A percentile compares a stretch with the other conserved stretches of the same genome.
phyloP scores from a whole-genome alignment of 1,284 basidiomycete species.

The Lentinula novae-zelandiae region DNA sequence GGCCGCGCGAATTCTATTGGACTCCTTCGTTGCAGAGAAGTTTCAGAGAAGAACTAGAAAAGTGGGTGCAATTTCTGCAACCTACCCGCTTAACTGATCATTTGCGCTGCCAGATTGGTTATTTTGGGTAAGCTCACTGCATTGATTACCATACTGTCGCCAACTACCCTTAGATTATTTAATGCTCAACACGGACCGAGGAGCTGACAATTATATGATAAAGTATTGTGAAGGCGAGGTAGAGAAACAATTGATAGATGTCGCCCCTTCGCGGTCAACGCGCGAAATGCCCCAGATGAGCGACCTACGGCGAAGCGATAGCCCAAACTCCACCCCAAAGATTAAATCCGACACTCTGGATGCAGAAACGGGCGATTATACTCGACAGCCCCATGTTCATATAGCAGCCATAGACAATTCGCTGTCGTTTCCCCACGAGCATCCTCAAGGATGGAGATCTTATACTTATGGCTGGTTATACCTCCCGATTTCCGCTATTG shows the following conservation, averaged over 20 bases:
- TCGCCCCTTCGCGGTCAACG: constrained; percentile 67
- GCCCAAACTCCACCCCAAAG: constrained; percentile 34
- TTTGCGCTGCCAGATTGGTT: constrained; percentile 55
- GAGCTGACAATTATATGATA: constrained; percentile 87
- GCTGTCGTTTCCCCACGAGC: constrained; percentile 85
- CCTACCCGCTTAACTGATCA: constrained; percentile 3
- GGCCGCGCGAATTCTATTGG: constrained; percentile 75
- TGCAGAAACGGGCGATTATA: constrained; percentile 38
- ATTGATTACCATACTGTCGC: background rate
- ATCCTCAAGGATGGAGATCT: constrained; percentile 86
- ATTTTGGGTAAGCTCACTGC: constrained; percentile 56
- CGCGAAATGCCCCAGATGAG: constrained; percentile 70
- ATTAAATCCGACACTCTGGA: constrained; percentile 32
- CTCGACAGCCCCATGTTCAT: constrained; percentile 61
- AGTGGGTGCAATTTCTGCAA: constrained; percentile 40
- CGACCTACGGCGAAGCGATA: constrained; percentile 51
- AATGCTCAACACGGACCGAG: constrained; percentile 86
- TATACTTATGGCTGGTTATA: constrained; percentile 93
- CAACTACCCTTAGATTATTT: constrained; percentile 59
- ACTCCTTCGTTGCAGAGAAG: constrained; percentile 69
- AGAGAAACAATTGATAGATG: constrained; percentile 62
- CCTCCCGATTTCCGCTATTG: constrained; percentile 83
- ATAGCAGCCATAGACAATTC: constrained; percentile 94
- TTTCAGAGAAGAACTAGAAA: constrained; percentile 86
- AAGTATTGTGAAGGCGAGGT: constrained; percentile 78